Evolutionary conservation across 164 flowering plant species (phyloP).

Genomic region (Akebia trifoliata): DNA sequence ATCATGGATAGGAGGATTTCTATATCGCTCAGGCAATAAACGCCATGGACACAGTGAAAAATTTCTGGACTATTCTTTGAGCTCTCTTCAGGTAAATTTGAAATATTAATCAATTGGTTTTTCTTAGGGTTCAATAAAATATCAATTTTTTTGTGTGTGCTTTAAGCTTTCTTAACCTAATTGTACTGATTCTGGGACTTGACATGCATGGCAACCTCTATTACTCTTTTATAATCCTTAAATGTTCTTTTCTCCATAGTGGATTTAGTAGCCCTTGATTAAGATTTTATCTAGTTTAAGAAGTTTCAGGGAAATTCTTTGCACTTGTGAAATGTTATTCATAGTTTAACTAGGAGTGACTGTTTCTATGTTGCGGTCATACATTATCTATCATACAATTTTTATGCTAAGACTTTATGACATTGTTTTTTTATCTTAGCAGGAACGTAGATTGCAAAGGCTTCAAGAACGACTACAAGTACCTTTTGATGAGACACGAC

Average conservation of each 20-base stretch:
- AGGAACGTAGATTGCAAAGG: constrained; percentile 73
- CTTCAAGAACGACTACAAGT: constrained; percentile 68
- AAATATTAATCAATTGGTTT: background rate
- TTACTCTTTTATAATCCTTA: background rate
- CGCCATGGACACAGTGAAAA: constrained; percentile 39
- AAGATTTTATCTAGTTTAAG: background rate
- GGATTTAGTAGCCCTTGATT: background rate
- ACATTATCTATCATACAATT: background rate
- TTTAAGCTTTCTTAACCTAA: background rate
- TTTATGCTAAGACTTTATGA: background rate
- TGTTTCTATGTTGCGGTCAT: background rate
- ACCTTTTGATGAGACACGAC: constrained; percentile 81
- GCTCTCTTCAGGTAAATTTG: constrained; percentile 59
- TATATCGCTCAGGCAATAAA: constrained; percentile 49
- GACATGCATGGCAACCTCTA: background rate
- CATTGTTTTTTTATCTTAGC: constrained; percentile 14
- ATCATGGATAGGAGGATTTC: constrained; percentile 78
- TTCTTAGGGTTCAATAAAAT: background rate
- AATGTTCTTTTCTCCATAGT: background rate
- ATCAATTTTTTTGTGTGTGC: background rate
- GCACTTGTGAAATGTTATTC: background rate
- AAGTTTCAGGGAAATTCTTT: background rate
- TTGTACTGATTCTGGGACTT: background rate
- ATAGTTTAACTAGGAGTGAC: background rate
- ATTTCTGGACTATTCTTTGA: constrained; percentile 41